Evolutionary conservation across 331 rosid genomes (phyloP), one percentile per base, ranked within the genome.

Genomic region (Quercus lobata): DNA sequence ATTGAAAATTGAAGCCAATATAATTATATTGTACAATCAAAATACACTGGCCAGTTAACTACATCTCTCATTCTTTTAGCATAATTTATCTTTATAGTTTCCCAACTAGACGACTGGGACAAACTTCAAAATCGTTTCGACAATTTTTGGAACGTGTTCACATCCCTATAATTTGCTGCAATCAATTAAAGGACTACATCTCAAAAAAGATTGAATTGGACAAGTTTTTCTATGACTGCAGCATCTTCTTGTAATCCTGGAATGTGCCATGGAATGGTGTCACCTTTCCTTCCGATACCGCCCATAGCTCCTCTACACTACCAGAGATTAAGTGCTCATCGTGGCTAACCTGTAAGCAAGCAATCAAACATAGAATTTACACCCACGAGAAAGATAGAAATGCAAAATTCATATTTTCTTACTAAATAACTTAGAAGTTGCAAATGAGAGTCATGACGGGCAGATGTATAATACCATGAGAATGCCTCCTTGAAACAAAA

Each of bases 271-370:
- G 87, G 93, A 96, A 96, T 61, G 99, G 97, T 30, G 77, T 3
- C 70, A 87, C 96, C 86, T 73, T 91, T 73, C 99, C 99, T 65
- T 96, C 55, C 3, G 99, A 96, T 71, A 96, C 99, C 74, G 63
- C 98, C 99, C 99, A 93, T 2, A 96, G 91, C 83, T 96, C 99
- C 49, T 96, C 99, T 73, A 96, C 99, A 27, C 99, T 96, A 81
- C 99, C 99, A 54, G 99, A 96, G 82, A 96, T 96, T 69, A 93
- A 91, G 79, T 96, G 99, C 88, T 96, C 97, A 7, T 96, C 99
- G 74, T 96, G 99, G 90, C 98, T 93, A 85, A 96, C 99, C 98
- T 96, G 92, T 27, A 75, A 85, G 46, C 72, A 76, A 69, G 69
- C 34, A 81, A 22, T 49, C 54, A 76, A 71, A 86, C 7, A 24